phyloP scores from a whole-genome alignment of 345 rosid species.

The Orychophragmus violaceus region DNA sequence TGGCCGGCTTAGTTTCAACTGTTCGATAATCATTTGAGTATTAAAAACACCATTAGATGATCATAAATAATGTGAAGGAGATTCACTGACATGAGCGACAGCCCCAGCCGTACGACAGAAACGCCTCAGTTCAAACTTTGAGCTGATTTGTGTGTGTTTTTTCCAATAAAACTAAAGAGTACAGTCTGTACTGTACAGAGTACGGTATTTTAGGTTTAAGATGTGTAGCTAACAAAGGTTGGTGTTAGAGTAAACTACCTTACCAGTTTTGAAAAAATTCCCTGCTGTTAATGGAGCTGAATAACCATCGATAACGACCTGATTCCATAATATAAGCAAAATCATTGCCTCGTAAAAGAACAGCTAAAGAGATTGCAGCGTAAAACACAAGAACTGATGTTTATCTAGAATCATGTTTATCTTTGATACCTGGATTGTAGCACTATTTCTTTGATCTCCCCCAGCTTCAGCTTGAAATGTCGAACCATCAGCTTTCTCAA shows the following conservation, averaged over 20 bases:
- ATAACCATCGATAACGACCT: constrained; percentile 81
- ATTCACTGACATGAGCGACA: too few species aligned
- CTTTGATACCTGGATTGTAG: constrained; percentile 72
- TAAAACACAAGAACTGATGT: too few species aligned
- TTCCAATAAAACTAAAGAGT: too few species aligned
- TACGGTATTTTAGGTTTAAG: background rate
- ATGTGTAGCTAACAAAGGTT: constrained; percentile 8
- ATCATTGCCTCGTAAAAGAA: background rate
- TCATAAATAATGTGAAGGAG: background rate
- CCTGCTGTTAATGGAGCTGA: constrained; percentile 89
- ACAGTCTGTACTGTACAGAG: too few species aligned
- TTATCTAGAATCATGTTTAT: too few species aligned
- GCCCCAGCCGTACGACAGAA: constrained; percentile 94
- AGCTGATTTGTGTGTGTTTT: too few species aligned
- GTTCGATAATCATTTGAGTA: constrained; percentile 15
- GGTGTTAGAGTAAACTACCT: constrained; percentile 56
- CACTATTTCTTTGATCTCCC: constrained; percentile 60
- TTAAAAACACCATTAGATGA: background rate
- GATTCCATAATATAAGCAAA: constrained; percentile 18
- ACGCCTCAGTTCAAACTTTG: constrained; percentile 87
- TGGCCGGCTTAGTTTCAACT: constrained; percentile 89
- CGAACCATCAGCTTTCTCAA: too few species aligned
- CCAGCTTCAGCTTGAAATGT: too few species aligned
- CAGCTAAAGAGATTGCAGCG: background rate
- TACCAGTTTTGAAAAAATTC: constrained; percentile 86